A percentile compares a stretch with the other conserved stretches of the same genome.
Conservation (phyloP, 192 early-diverging fungal genomes). For the Coemansia reversa region DNA sequence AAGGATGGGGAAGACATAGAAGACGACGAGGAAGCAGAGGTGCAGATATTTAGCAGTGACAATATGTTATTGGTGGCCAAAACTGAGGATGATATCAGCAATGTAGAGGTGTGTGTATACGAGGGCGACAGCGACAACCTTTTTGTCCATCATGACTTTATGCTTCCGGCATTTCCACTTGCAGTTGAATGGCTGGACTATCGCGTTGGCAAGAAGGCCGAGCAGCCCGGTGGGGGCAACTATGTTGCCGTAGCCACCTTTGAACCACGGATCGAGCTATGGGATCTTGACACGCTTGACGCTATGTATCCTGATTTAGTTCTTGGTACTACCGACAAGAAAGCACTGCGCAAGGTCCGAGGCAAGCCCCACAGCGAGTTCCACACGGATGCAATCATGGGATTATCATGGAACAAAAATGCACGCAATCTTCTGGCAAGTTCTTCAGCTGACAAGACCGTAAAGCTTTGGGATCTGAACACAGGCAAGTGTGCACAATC, state of each 20-base stretch:
- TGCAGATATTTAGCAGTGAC: constrained; percentile 74
- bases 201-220: constrained; percentile 68
- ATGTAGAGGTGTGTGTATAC: constrained; percentile 92
- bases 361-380: constrained; percentile 67
- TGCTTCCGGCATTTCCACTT: constrained; percentile 95
- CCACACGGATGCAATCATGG: constrained; percentile 95
- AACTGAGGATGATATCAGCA: constrained; percentile 96
- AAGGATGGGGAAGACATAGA: constrained; percentile 61
- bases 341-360: constrained; percentile 25
- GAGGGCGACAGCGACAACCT: constrained; percentile 79
- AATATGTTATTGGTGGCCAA: constrained; percentile 88
- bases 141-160: constrained; percentile 98
- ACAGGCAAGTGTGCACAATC: constrained; percentile 70
- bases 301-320: constrained; percentile 88
- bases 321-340: constrained; percentile 61
- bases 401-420: constrained; percentile 86
- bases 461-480: constrained; percentile 97
- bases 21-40: constrained; percentile 80
- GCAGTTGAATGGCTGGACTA: constrained; percentile 96
- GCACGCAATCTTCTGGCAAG: constrained; percentile 76
- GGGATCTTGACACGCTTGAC: constrained; percentile 94
- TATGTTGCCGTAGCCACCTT: constrained; percentile 97
- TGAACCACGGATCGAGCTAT: constrained; percentile 97
- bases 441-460: constrained; percentile 94
- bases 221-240: constrained; percentile 62